These are phyloP conservation scores for Dothidotthia symphoricarpi DNA, from an alignment of 2,329 filamentous ascomycete genomes.

Conservation along the genomic window DNA sequence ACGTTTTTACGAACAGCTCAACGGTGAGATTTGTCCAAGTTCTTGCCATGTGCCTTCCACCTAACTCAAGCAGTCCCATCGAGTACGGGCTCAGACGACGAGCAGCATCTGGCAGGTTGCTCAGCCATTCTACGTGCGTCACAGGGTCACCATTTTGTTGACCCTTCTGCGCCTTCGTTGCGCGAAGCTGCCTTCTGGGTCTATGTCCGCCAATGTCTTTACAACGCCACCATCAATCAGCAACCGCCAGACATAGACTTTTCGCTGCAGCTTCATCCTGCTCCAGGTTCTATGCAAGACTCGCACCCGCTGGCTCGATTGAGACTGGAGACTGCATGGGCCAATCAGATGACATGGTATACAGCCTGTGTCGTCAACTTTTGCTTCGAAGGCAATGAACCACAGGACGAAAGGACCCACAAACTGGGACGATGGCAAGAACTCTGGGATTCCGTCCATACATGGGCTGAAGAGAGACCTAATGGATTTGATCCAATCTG, in stretches of 20 bases:
- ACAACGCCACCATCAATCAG: slow-evolving; percentile 35
- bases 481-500: slow-evolving; percentile 32
- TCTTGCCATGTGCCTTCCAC: not conserved
- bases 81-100: slow-evolving; percentile 29
- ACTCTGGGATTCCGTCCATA: slow-evolving; percentile 23
- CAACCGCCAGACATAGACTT: slow-evolving; percentile 33
- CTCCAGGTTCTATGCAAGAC: slow-evolving; percentile 21
- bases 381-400: slow-evolving; percentile 24
- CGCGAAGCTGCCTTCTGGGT: slow-evolving; percentile 38
- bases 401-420: slow-evolving; percentile 9
- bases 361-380: slow-evolving; percentile 32
- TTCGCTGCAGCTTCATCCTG: slow-evolving; percentile 25
- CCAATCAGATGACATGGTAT: slow-evolving; percentile 37
- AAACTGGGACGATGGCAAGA: slow-evolving; percentile 21
- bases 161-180: slow-evolving; percentile 34
- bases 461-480: slow-evolving; percentile 27
- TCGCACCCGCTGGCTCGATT: slow-evolving; percentile 26
- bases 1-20: slow-evolving; percentile 35
- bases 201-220: slow-evolving; percentile 36
- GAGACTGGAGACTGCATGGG: slow-evolving; percentile 32
- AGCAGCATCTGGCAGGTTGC: slow-evolving; percentile 31
- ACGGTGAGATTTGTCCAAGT: slow-evolving; percentile 11
- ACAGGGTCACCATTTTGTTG: slow-evolving; percentile 26
- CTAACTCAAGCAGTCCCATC: slow-evolving; percentile 20
- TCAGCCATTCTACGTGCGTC: slow-evolving; percentile 34